These are phyloP conservation scores for Mycena vitilis DNA, from an alignment of 768 basidiomycete species.

Conservation along the genomic window DNA sequence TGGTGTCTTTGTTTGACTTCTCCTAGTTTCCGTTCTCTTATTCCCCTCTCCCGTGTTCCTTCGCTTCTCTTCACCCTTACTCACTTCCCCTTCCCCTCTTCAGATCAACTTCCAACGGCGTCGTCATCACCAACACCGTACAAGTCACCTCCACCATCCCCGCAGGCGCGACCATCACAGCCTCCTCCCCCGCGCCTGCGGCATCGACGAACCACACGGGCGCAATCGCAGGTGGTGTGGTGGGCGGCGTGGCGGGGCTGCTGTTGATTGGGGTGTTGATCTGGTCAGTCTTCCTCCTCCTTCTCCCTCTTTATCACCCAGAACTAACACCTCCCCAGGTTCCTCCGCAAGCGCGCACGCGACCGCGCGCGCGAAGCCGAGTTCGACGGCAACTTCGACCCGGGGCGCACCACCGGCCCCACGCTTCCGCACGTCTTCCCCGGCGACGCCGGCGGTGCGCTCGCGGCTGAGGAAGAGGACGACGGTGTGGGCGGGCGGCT, in stretches of 20 bases:
- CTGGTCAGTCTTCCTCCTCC: constrained; percentile 31
- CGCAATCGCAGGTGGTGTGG: constrained; percentile 63
- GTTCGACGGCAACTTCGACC: constrained; percentile 58
- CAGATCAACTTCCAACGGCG: constrained; percentile 43
- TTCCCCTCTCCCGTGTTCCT: neutral
- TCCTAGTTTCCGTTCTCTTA: neutral
- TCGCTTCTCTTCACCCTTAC: neutral
- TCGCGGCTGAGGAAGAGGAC: constrained; percentile 38
- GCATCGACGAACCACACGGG: constrained; percentile 44
- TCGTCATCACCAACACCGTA: constrained; percentile 43
- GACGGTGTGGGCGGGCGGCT: constrained; percentile 52
- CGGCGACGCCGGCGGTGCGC: constrained; percentile 8
- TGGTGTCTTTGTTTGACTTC: too few relatives aligned
- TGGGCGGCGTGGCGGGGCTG: constrained; percentile 54
- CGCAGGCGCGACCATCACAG: constrained; percentile 40
- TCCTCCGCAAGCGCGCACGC: constrained; percentile 43
- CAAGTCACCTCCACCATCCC: constrained; percentile 42
- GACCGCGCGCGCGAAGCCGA: constrained; percentile 36
- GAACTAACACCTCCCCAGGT: constrained; percentile 34
- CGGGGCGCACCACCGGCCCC: constrained; percentile 42
- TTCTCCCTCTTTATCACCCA: constrained; percentile 34
- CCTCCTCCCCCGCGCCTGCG: neutral
- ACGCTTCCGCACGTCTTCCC: constrained; percentile 30
- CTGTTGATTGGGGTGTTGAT: too few relatives aligned
- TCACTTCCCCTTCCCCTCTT: neutral